Base-by-base conservation (phyloP, 2,329 filamentous ascomycete genomes). In the Bipolaris sorokiniana region DNA sequence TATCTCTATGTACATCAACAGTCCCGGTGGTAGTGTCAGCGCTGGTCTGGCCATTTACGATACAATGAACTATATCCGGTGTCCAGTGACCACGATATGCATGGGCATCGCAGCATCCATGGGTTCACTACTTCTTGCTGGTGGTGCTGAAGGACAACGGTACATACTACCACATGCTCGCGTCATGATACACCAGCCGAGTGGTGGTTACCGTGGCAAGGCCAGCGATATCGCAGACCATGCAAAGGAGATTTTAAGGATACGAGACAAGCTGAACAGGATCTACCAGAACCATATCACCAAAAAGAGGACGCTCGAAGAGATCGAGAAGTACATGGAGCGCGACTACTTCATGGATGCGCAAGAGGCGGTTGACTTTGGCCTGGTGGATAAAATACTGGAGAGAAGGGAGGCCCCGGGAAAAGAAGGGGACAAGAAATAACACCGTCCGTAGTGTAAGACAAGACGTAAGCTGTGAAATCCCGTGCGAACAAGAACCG, bases 1-100 rank as follows among this genome's bases (percentile, higher is more conserved):
- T 11, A 98, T 99, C 64, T 95, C 91, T 50, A 90, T 99, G 76
- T 99, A 99, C 78, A 99, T 99, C 77, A 97, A 99, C 80, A 96
- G 91, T 0, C 94, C 94, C 0, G 95, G 95, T 48, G 95, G 95
- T 54, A 94, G 90, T 40, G 93, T 99, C 38, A 94, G 90, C 60
- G 94, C 95, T 56, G 82, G 82, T 3, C 81, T 89, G 58, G 93
- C 95, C 23, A 98, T 99, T 71, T 99, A 99, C 83, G 95, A 99
- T 76, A 99, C 95, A 11, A 98, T 99, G 94, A 88, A 90, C 67
- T 99, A 99, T 77, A 98, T 99, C 74, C 88, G 89, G 59, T 91
- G 91, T 2, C 92, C 94, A 1, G 92, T 99, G 0, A 94, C 90
- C 41, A 99, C 95, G 0, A 95, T 99, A 28, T 98, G 95, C 72